Percentiles rank a stretch among this genome's conserved stretches.
These are phyloP conservation scores for Fusarium tupiense DNA, from an alignment of 2,329 filamentous ascomycete genomes.

Conservation along the genomic window DNA sequence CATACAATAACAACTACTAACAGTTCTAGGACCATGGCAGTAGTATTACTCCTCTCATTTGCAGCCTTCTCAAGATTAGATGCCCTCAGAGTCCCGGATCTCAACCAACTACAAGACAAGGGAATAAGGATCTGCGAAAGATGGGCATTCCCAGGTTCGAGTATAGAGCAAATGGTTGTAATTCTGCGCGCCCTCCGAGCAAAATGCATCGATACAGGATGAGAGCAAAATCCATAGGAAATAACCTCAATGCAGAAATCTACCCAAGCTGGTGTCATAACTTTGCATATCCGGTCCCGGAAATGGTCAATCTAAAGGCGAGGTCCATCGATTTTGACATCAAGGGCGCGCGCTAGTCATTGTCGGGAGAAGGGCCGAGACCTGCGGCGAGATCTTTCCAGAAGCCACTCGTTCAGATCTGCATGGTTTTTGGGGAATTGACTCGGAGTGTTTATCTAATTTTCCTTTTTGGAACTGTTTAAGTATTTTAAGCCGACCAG, in stretches of 20 bases:
- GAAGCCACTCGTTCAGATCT: not conserved
- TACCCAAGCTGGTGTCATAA: not conserved
- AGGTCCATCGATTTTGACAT: slow-evolving; percentile 1
- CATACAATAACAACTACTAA: not conserved
- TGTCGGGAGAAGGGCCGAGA: not conserved
- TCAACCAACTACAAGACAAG: slow-evolving; percentile 32
- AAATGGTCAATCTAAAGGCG: not conserved
- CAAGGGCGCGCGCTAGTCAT: slow-evolving; percentile 20
- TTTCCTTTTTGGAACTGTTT: not conserved
- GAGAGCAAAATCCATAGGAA: not conserved
- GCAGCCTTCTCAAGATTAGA: slow-evolving; percentile 29
- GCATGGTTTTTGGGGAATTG: no score
- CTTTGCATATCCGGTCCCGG: not conserved
- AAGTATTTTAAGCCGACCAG: not conserved
- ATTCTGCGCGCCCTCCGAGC: slow-evolving; percentile 31
- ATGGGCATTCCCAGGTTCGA: slow-evolving; percentile 34
- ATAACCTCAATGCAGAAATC: not conserved
- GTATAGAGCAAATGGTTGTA: slow-evolving; percentile 37
- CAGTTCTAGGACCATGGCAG: slow-evolving; percentile 23
- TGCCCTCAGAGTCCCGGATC: slow-evolving; percentile 21
- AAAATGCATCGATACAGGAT: slow-evolving; percentile 33
- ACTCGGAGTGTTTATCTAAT: not conserved
- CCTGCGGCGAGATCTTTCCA: not conserved
- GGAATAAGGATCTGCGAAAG: slow-evolving; percentile 32
- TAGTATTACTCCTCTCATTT: slow-evolving; percentile 25